Percentiles rank a stretch among this genome's conserved stretches.
Conservation (phyloP, 306 rosid genomes). For the apple (Malus domestica) region ASM211411v1 NC_041794.1:26618001-26618500, state of each 20-base stretch:
- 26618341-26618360: slow-evolving; percentile 49
- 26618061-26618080: background rate
- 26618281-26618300: slow-evolving; percentile 53
- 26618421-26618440: slow-evolving; percentile 57
- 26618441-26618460: slow-evolving; percentile 64
- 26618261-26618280: slow-evolving; percentile 29
- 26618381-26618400: slow-evolving; percentile 46
- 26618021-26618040: background rate
- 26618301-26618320: slow-evolving; percentile 44
- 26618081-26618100: background rate
- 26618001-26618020: background rate
- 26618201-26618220: slow-evolving; percentile 26
- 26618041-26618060: background rate
- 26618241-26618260: slow-evolving; percentile 25
- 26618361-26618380: slow-evolving; percentile 44
- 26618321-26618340: slow-evolving; percentile 37
- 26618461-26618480: slow-evolving; percentile 58
- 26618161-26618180: background rate
- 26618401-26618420: slow-evolving; percentile 55
- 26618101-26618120: background rate
- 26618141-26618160: background rate
- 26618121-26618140: background rate
- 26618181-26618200: slow-evolving; percentile 43
- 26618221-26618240: slow-evolving; percentile 43
- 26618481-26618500: slow-evolving; percentile 54